Conservation (phyloP, 352 stramenopile genomes). For the Plasmopara muralis region DNA sequence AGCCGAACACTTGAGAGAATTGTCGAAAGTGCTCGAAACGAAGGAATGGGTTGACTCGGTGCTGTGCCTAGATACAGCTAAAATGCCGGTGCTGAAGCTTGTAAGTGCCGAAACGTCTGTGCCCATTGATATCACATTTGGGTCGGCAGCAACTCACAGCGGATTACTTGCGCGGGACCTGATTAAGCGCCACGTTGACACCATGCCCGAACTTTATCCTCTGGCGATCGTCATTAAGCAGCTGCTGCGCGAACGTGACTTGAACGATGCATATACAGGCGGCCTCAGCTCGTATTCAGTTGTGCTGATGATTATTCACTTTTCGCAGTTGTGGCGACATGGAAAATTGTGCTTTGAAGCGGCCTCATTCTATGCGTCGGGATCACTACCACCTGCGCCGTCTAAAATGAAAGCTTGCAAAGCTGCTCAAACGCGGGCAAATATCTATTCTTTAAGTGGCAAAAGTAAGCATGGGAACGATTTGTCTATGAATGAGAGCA, state of each 20-base stretch:
- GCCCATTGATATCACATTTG: slow-evolving; percentile 83
- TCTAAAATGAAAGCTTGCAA: slow-evolving; percentile 22
- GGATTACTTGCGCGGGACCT: slow-evolving; percentile 76
- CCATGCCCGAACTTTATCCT: slow-evolving; percentile 83
- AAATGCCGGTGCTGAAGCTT: slow-evolving; percentile 81
- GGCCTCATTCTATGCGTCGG: slow-evolving; percentile 58
- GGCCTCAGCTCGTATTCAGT: slow-evolving; percentile 89
- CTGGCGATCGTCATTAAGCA: slow-evolving; percentile 89
- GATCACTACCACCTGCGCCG: slow-evolving; percentile 36
- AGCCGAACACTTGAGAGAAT: slow-evolving; percentile 46
- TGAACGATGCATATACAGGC: slow-evolving; percentile 90
- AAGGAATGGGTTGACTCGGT: slow-evolving; percentile 77
- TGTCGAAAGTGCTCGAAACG: slow-evolving; percentile 48
- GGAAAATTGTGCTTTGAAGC: slow-evolving; percentile 44
- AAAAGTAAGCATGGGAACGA: slow-evolving; percentile 17
- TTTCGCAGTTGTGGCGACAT: slow-evolving; percentile 67
- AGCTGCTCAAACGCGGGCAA: slow-evolving; percentile 16
- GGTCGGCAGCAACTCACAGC: slow-evolving; percentile 74
- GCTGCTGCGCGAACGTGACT: slow-evolving; percentile 77
- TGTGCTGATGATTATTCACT: slow-evolving; percentile 90
- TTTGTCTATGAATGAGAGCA: slow-evolving; percentile 7
- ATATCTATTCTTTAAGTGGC: neutral
- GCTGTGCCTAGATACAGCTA: slow-evolving; percentile 75
- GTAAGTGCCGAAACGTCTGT: slow-evolving; percentile 68
- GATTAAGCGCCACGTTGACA: slow-evolving; percentile 76